A percentile compares a stretch with the other conserved stretches of the same genome.
phyloP scores from a whole-genome alignment of 768 basidiomycete genomes.

The Collybia sp. region DNA sequence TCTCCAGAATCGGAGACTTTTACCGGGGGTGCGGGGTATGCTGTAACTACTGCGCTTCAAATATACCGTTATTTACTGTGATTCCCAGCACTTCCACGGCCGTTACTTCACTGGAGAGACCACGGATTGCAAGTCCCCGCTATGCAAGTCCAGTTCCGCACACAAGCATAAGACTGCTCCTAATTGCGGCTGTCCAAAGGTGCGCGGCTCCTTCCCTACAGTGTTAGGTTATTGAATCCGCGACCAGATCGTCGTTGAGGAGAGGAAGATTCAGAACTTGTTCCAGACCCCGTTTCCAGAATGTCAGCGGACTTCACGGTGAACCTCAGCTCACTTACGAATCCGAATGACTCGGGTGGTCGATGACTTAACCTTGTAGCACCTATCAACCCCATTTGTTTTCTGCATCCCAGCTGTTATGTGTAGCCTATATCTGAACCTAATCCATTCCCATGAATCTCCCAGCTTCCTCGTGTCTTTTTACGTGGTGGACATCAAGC shows the following conservation, averaged over 20 bases:
- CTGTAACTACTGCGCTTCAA: constrained; percentile 5
- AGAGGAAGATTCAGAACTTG: constrained; percentile 41
- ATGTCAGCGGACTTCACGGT: constrained; percentile 33
- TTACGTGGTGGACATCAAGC: too few species aligned
- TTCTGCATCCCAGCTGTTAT: constrained; percentile 1
- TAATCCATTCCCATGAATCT: not conserved
- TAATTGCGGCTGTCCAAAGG: constrained; percentile 39
- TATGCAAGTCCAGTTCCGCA: constrained; percentile 33
- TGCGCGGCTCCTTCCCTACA: constrained; percentile 10
- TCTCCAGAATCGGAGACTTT: constrained; percentile 38
- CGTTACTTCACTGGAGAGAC: constrained; percentile 43
- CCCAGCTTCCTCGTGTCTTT: too few species aligned
- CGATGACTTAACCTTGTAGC: too few species aligned
- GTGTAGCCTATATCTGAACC: constrained; percentile 1
- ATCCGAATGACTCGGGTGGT: not conserved
- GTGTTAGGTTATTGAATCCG: not conserved
- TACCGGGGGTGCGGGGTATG: constrained; percentile 47
- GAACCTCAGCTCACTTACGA: constrained; percentile 5
- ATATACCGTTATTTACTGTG: constrained; percentile 3
- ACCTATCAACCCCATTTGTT: constrained; percentile 1
- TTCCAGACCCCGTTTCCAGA: constrained; percentile 39
- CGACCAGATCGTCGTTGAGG: constrained; percentile 33
- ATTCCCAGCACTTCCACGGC: constrained; percentile 40
- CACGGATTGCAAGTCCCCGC: constrained; percentile 30
- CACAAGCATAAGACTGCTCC: constrained; percentile 40